Percentiles rank a stretch among this genome's conserved stretches.
Evolutionary conservation across 139 green algal species (phyloP).

Genomic region (Coccomyxa sp.): DNA sequence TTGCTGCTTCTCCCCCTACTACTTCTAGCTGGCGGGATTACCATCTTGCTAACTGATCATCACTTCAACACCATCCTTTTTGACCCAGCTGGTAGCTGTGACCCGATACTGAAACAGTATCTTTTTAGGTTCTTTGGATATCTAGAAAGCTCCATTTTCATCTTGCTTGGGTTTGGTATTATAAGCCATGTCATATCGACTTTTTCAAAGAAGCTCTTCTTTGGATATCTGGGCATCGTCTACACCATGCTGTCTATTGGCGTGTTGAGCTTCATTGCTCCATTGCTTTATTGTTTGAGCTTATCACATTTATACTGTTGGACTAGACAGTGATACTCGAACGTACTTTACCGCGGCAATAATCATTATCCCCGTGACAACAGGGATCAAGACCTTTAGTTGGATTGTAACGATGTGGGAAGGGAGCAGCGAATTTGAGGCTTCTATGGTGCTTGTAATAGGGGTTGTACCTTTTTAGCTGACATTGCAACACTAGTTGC

Average conservation of each 20-base stretch:
- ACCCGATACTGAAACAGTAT: conserved; percentile 51
- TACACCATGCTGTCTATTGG: conserved; percentile 9
- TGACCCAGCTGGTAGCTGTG: conserved; percentile 44
- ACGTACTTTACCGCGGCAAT: conserved; percentile 50
- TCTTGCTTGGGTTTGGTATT: conserved; percentile 57
- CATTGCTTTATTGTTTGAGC: conserved; percentile 13
- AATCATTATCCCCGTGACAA: conserved; percentile 74
- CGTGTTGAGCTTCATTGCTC: conserved; percentile 17
- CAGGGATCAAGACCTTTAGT: conserved; percentile 66
- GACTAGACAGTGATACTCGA: conserved; percentile 3
- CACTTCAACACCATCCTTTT: conserved; percentile 67
- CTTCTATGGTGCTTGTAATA: conserved; percentile 57
- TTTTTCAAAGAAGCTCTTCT: conserved; percentile 27
- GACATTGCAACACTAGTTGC: no score
- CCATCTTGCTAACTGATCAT: conserved; percentile 60
- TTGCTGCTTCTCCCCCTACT: conserved; percentile 45
- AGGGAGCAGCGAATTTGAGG: conserved; percentile 47
- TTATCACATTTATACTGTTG: conserved; percentile 22
- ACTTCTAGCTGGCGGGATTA: conserved; percentile 53
- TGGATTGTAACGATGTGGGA: conserved; percentile 70
- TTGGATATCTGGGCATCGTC: conserved; percentile 5
- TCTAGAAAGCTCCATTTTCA: conserved; percentile 46
- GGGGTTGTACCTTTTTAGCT: no score
- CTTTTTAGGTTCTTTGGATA: conserved; percentile 63
- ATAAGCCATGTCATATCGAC: conserved; percentile 46